These are phyloP conservation scores for Plasmopara muralis DNA, from an alignment of 352 stramenopile species.

Conservation along the genomic window DNA sequence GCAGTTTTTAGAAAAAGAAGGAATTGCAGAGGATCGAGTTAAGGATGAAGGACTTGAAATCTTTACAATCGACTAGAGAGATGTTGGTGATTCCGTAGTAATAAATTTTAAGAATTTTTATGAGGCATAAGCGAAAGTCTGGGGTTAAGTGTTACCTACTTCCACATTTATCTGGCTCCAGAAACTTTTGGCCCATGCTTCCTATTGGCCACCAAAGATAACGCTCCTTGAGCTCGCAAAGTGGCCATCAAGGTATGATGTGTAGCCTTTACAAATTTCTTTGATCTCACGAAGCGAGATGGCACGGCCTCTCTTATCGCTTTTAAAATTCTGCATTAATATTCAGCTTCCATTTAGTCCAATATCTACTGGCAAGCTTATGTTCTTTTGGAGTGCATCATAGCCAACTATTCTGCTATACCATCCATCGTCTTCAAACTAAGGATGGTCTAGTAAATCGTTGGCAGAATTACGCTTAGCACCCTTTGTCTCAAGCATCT, in stretches of 20 bases:
- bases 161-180: too few species aligned
- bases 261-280: slow-evolving; percentile 46
- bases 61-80: slow-evolving; percentile 42
- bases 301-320: too few species aligned
- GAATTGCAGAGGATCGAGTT: slow-evolving; percentile 35
- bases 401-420: too few species aligned
- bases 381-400: too few species aligned
- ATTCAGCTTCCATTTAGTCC: too few species aligned
- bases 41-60: slow-evolving; percentile 50
- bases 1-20: slow-evolving; percentile 45
- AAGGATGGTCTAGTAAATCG: too few species aligned
- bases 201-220: slow-evolving; percentile 32
- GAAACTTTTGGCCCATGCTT: background rate
- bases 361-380: too few species aligned
- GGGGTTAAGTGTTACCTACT: too few species aligned
- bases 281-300: slow-evolving; percentile 15
- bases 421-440: too few species aligned
- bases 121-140: background rate
- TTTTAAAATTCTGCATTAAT: too few species aligned
- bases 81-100: background rate
- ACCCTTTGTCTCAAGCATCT: too few species aligned
- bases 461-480: too few species aligned
- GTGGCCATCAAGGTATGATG: slow-evolving; percentile 46
- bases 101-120: background rate
- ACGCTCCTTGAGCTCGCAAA: slow-evolving; percentile 50